Evolutionary conservation across 768 basidiomycete species (phyloP).

Genomic region (Psilocybe tampanensis): DNA sequence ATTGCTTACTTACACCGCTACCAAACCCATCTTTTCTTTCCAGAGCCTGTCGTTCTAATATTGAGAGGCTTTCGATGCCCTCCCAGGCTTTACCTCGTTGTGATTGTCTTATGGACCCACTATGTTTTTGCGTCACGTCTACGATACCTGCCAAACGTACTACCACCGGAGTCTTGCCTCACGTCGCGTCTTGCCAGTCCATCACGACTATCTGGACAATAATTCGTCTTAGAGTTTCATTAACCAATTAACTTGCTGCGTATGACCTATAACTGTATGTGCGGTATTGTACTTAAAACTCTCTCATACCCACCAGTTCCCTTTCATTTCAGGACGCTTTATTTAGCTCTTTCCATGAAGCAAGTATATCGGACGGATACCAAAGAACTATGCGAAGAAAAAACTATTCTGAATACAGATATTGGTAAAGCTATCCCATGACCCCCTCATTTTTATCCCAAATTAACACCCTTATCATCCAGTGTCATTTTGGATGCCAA

Average conservation of each 20-base stretch:
- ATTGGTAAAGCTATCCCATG: background rate
- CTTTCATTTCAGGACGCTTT: conserved; percentile 1
- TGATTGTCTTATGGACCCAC: background rate
- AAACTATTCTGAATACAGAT: background rate
- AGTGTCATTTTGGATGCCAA: background rate
- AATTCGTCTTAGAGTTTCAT: conserved; percentile 8
- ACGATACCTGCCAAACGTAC: background rate
- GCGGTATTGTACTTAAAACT: background rate
- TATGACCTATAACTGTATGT: conserved; percentile 6
- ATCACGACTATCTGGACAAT: conserved; percentile 5
- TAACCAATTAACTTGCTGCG: conserved; percentile 12
- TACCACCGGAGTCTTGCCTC: background rate
- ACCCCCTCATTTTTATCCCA: background rate
- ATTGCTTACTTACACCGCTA: too few species aligned
- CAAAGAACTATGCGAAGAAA: background rate
- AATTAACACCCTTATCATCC: conserved; percentile 3
- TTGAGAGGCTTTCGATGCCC: background rate
- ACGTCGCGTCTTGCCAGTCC: conserved; percentile 2
- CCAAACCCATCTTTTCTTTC: background rate
- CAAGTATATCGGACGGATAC: background rate
- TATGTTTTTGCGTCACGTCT: background rate
- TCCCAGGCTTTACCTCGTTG: conserved; percentile 5
- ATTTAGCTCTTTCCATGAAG: conserved; percentile 6
- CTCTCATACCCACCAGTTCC: conserved; percentile 4
- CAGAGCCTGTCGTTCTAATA: background rate